Percentiles rank a stretch among this genome's conserved stretches.
Evolutionary conservation across 148 eudicot species (phyloP).

Genomic region (Gaultheria prostrata): DNA sequence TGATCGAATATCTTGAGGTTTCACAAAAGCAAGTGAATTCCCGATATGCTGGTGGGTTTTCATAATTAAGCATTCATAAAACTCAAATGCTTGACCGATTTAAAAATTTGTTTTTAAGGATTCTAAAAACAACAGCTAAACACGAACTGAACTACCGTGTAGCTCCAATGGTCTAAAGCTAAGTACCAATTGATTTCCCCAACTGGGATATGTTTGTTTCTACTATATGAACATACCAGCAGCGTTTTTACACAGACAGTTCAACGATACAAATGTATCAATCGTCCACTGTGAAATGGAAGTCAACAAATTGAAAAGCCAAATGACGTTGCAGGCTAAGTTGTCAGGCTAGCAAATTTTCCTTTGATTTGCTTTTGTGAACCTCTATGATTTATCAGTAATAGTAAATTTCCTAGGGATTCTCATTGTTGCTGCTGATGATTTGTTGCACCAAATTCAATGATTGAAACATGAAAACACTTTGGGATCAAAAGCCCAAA

Average conservation of each 20-base stretch:
- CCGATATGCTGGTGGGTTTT: too few species aligned
- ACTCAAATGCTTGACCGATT: too few species aligned
- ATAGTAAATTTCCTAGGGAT: constrained; percentile 11
- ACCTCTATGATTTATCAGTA: constrained; percentile 13
- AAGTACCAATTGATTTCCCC: background rate
- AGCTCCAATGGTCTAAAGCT: background rate
- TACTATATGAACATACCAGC: background rate
- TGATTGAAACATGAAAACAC: constrained; percentile 23
- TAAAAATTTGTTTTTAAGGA: too few species aligned
- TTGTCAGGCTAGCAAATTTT: constrained; percentile 18
- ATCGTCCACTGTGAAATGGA: background rate
- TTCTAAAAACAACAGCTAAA: too few species aligned
- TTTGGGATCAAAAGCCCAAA: constrained; percentile 32
- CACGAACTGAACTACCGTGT: too few species aligned
- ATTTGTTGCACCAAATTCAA: constrained; percentile 23
- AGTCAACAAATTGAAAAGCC: constrained; percentile 13
- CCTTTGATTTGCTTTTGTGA: constrained; percentile 21
- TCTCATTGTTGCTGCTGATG: constrained; percentile 29
- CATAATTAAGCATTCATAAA: too few species aligned
- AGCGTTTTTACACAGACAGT: background rate
- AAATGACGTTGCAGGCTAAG: background rate
- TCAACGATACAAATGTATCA: background rate
- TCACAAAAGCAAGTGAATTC: background rate
- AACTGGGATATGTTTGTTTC: background rate
- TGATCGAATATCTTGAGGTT: background rate